phyloP scores from a whole-genome alignment of 208 protist genomes.

The Trypanosoma congolense region DNA sequence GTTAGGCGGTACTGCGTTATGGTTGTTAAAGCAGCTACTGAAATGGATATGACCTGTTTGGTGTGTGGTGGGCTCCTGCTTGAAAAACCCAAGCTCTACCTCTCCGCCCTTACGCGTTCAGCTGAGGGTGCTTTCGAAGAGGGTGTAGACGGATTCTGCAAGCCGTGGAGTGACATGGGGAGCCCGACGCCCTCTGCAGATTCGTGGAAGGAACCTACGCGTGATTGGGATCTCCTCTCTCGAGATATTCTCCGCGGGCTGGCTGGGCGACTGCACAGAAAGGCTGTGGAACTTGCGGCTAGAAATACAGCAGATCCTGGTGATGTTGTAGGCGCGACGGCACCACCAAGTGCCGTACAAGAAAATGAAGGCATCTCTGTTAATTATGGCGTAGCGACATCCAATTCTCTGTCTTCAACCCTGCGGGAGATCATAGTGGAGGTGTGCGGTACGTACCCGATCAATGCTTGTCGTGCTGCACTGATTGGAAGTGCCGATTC shows the following conservation, averaged over 20 bases:
- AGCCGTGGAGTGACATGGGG: too few relatives aligned
- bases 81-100: constrained; percentile 13
- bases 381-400: neutral
- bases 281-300: neutral
- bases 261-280: neutral
- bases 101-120: constrained; percentile 7
- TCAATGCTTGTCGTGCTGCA: constrained; percentile 20
- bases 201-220: too few relatives aligned
- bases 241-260: constrained; percentile 11
- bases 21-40: constrained; percentile 36
- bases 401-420: neutral
- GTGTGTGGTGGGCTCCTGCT: constrained; percentile 22
- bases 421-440: constrained; percentile 12
- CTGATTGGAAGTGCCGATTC: constrained; percentile 10
- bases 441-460: constrained; percentile 4
- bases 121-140: neutral
- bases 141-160: too few relatives aligned
- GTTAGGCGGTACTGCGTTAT: constrained; percentile 27
- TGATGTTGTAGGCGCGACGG: neutral
- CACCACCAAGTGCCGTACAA: too few relatives aligned
- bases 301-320: neutral
- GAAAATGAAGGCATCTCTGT: neutral
- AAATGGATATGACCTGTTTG: constrained; percentile 15
- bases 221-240: constrained; percentile 1
- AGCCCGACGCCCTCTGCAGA: too few relatives aligned